phyloP scores from a whole-genome alignment of 768 basidiomycete species.

The Goffeauzyma gilvescens region DNA sequence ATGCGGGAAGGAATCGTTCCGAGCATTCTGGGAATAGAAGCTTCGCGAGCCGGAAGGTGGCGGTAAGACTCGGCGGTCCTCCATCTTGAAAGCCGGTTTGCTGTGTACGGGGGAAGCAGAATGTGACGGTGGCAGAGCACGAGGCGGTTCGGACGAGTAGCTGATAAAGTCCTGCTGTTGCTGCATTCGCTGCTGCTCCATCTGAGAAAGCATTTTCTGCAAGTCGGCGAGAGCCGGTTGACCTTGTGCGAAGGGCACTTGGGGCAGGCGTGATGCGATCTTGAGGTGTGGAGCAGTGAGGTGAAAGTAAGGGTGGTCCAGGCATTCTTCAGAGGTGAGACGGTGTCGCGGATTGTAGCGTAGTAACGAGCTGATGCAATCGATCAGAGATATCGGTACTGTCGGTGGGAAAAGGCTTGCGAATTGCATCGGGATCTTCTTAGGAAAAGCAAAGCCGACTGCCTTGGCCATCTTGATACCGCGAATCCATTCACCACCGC shows the following conservation, averaged over 20 bases:
- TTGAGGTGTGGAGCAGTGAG: constrained; percentile 41
- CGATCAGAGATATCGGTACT: constrained; percentile 61
- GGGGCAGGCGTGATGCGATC: constrained; percentile 25
- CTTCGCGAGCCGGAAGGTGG: constrained; percentile 5
- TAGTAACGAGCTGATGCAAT: constrained; percentile 79
- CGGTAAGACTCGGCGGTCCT: constrained; percentile 6
- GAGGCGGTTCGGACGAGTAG: background rate
- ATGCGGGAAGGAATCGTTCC: too few species aligned
- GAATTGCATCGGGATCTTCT: constrained; percentile 36
- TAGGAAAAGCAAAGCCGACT: constrained; percentile 73
- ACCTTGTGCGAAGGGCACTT: constrained; percentile 25
- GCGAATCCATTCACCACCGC: constrained; percentile 71
- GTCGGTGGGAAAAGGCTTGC: constrained; percentile 56
- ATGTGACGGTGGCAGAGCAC: constrained; percentile 13
- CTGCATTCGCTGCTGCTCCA: constrained; percentile 4
- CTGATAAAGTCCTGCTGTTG: background rate
- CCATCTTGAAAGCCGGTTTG: constrained; percentile 14
- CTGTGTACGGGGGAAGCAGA: constrained; percentile 14
- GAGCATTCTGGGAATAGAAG: too few species aligned
- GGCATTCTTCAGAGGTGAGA: constrained; percentile 65
- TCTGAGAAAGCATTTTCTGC: background rate
- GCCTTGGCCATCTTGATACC: constrained; percentile 73
- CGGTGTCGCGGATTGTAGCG: constrained; percentile 78
- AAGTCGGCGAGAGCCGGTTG: constrained; percentile 18
- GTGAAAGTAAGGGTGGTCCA: constrained; percentile 71